Evolutionary conservation across 1,284 basidiomycete species (phyloP), one percentile per base, ranked within the genome.

Genomic region (Sphaerobolus stellatus): DNA sequence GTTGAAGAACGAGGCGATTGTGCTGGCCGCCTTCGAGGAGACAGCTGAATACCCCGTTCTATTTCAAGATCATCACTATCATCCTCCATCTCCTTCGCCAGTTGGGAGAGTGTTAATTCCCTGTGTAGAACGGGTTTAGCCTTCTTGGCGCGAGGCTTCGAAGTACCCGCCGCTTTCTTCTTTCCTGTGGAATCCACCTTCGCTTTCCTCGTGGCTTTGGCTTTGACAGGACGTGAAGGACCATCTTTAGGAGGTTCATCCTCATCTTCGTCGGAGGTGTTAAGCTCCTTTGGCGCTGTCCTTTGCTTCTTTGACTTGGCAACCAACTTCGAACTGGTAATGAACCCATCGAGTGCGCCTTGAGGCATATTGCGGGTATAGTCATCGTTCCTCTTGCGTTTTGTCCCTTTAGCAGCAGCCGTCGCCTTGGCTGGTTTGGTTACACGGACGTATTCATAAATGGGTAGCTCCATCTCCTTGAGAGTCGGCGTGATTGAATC

Each of bases 391-490:
- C 89, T 76, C 61, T 88, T 88, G 43, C 86, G 80, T 68, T 92
- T 92, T 59, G 71, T 76, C 40, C 64, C 72, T 50, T 71, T 77
- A 29, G 54, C 58, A 29, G 66, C 62, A n/a, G 62, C 59, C 44
- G 61, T 59, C 41, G 57, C 62, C 51, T 16, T 50, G 31, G 62
- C 64, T 33, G 58, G 56, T 6, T 58, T 58, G 28, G 62, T 61
- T 47, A 66, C 67, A 29, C 83, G 82, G 28, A 81, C 75, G 61
- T 90, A 91, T 55, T 83, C 80, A 62, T 84, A 79, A 34, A 89
- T 90, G 46, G 86, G 84, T 84, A 98, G 92, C 41, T 76, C 74
- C 71, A 90, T 86, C 73, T 97, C 90, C 27, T 92, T 71, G 59
- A 85, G 88, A 58, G 81, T 75, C 0, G 95, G 95, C 38, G 88